A percentile compares a stretch with the other conserved stretches of the same genome.
phyloP scores from a whole-genome alignment of 2,329 filamentous ascomycete species.

The Xenosphaeropsis pyriputrescens region DNA sequence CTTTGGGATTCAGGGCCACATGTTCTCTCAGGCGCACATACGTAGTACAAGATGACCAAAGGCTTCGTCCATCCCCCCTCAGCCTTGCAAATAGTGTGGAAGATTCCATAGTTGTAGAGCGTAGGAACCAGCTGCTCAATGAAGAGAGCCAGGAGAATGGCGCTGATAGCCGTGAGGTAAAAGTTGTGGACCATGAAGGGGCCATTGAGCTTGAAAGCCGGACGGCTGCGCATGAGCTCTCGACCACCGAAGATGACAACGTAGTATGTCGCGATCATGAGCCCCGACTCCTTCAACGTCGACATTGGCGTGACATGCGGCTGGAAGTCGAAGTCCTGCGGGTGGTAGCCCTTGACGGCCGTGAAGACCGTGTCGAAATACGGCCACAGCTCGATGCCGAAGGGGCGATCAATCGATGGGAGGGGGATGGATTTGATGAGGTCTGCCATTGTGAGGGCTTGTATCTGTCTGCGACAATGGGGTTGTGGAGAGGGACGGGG shows the following conservation, averaged over 20 bases:
- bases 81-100: conserved; percentile 71
- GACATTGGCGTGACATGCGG: conserved; percentile 78
- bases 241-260: conserved; percentile 84
- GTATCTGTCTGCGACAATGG: conserved; percentile 1
- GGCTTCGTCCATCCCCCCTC: conserved; percentile 88
- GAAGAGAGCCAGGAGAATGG: conserved; percentile 67
- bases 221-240: conserved; percentile 78
- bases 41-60: conserved; percentile 91
- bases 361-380: conserved; percentile 84
- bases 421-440: conserved; percentile 39
- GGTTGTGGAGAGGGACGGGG: conserved; percentile 15
- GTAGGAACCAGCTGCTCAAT: conserved; percentile 83
- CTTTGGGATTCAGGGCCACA: conserved; percentile 1
- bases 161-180: conserved; percentile 77
- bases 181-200: conserved; percentile 97
- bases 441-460: conserved; percentile 9
- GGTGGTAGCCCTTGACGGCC: conserved; percentile 62
- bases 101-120: conserved; percentile 66
- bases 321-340: conserved; percentile 74
- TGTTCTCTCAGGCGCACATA: conserved; percentile 33
- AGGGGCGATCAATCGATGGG: conserved; percentile 81
- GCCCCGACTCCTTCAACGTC: conserved; percentile 67
- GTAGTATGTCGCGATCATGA: conserved; percentile 82
- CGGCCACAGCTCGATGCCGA: conserved; percentile 85
- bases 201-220: conserved; percentile 73